These are phyloP conservation scores for Zygosaccharomyces pseudorouxii DNA, from an alignment of 805 yeast genomes.

Conservation along the genomic window DNA sequence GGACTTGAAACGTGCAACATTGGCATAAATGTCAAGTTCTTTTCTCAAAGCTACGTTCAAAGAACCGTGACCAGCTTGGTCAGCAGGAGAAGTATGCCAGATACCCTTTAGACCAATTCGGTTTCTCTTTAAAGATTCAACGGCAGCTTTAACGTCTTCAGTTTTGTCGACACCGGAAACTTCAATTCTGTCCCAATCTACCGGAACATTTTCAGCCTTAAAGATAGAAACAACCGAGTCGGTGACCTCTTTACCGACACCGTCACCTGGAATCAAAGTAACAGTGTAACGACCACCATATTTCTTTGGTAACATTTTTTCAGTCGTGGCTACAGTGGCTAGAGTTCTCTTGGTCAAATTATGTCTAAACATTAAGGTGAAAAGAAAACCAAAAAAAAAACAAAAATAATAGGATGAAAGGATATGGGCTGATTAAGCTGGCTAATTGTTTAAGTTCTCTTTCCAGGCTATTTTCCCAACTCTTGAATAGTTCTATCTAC, in stretches of 20 bases:
- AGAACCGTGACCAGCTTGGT: conserved; percentile 72
- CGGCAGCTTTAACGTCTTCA: conserved; percentile 74
- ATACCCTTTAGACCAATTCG: conserved; percentile 96
- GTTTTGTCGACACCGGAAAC: conserved; percentile 53
- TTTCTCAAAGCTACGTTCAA: conserved; percentile 95
- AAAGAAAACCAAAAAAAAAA: too few species aligned
- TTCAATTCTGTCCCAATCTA: conserved; percentile 86
- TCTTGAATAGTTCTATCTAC: background rate
- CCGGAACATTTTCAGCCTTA: conserved; percentile 81
- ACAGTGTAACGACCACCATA: conserved; percentile 94
- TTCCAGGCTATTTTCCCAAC: background rate
- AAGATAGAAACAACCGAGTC: conserved; percentile 89
- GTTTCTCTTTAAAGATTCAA: conserved; percentile 87
- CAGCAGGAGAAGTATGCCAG: conserved; percentile 80
- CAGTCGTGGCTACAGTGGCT: conserved; percentile 59
- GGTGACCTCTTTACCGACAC: conserved; percentile 94
- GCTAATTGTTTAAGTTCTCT: background rate
- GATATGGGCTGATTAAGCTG: background rate
- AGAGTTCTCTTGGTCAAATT: conserved; percentile 36
- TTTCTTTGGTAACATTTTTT: conserved; percentile 72
- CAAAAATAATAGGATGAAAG: background rate
- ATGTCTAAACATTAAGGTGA: conserved; percentile 32
- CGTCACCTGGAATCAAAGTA: conserved; percentile 96
- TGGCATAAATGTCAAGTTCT: conserved; percentile 92
- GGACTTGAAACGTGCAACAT: conserved; percentile 88